Base-by-base conservation (phyloP, 2,329 filamentous ascomycete species). In the Sclerotinia glacialis region DNA sequence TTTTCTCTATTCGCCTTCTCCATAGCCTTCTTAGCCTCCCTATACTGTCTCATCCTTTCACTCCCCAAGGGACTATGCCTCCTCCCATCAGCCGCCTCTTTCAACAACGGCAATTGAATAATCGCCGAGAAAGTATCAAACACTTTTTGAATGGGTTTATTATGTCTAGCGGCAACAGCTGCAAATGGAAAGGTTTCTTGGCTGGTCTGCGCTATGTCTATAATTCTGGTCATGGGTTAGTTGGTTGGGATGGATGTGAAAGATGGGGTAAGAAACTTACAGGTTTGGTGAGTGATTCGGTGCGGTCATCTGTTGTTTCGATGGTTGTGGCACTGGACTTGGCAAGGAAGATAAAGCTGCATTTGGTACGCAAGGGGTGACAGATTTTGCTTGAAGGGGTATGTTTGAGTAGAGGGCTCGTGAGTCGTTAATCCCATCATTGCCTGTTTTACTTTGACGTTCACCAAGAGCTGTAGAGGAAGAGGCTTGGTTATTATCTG, bases 171-270 rank as follows among this genome's bases (percentile, higher is more conserved):
- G 2, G 82, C 82, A 5, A 84, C 77, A 42, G 78, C 77, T 5
- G 77, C 77, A 61, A 82, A 82, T 5, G 82, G 82, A 61, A 83
- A 82, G 4, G 74, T 74, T 59, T 78, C 77, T 71, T 82, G 78
- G 53, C 80, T 80, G 0, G 81, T 83, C 71, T 83, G 79, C 5
- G 81, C 81, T 28, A 83, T 79, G 71, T 83, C 82, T 31, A 82
- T 79, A 47, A 83, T 79, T 31, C 82, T 76, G 67, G 76, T 77
- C 2, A 73, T 74, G 28, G 47, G 52, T 76, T 75, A 42, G 69
- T 65, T 65, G 21, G 68, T 64, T 14, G 14, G 9, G 14, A 60
- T 54, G 11, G 21, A n/a, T 11, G 70, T 5, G 68, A 59, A 21
- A 31, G 12, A 64, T 58, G 1, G 21, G 37, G 49, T 47, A 31